Evolutionary conservation across 1,139 yeast genomes (phyloP).

Genomic region (Hanseniaspora uvarum): DNA sequence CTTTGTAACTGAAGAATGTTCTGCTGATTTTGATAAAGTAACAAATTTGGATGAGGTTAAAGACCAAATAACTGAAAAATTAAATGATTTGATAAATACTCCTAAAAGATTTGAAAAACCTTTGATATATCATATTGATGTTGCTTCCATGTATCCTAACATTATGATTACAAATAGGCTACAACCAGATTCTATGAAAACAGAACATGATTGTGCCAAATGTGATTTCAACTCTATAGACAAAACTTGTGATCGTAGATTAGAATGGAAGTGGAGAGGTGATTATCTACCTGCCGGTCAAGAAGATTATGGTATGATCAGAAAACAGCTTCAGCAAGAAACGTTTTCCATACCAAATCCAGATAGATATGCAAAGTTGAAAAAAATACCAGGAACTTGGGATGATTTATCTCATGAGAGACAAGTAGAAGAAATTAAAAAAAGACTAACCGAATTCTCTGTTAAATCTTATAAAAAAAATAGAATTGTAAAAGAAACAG

Average conservation of each 20-base stretch:
- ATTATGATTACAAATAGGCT: constrained; percentile 95
- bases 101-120: constrained; percentile 71
- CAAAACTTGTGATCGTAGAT: constrained; percentile 77
- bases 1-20: constrained; percentile 75
- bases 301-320: constrained; percentile 86
- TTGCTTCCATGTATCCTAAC: constrained; percentile 98
- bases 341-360: constrained; percentile 39
- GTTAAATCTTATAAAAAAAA: constrained; percentile 74
- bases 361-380: constrained; percentile 14
- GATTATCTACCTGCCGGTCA: constrained; percentile 85
- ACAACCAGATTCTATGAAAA: constrained; percentile 96
- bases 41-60: constrained; percentile 69
- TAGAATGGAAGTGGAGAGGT: constrained; percentile 99
- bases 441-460: constrained; percentile 75
- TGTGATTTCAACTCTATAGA: constrained; percentile 97
- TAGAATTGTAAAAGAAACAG: constrained; percentile 72
- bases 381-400: constrained; percentile 47
- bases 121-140: constrained; percentile 92
- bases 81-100: constrained; percentile 48
- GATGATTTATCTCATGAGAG: constrained; percentile 69
- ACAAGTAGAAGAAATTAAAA: constrained; percentile 65
- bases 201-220: constrained; percentile 91
- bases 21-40: constrained; percentile 61
- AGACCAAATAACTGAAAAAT: constrained; percentile 43
- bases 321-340: constrained; percentile 72